Base-by-base conservation (phyloP, 2,329 filamentous ascomycete genomes). In the Hirsutella thompsonii region DNA sequence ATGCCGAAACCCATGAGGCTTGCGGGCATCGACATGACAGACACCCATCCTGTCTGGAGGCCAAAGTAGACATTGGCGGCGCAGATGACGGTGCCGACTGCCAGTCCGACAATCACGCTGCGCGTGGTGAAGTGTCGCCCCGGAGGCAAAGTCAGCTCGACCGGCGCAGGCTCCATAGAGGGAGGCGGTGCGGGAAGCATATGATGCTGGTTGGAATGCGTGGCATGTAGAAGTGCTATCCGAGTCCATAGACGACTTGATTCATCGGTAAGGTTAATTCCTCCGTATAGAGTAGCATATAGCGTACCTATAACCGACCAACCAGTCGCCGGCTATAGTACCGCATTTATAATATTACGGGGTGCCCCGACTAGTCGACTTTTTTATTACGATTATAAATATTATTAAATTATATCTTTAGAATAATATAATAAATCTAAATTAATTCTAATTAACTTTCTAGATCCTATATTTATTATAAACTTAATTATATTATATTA, bases 1-100 rank as follows among this genome's bases (percentile, higher is more conserved):
- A 94, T 83, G 10, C 88, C 90, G 57, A 95, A 96, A 2, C 92
- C 90, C 55, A 98, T 86, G 44, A 98, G 68, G 19, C 88, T 92
- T 1, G 88, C 85, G 0, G 92, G 92, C 88, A 98, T 95, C 14
- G 87, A 85, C 92, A 98, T 96, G 50, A 86, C 85, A 53, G 81
- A 76, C 35, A 76, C 68, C 69, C 69, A 74, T 47, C 69, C 68
- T 21, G 86, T 93, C 64, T 96, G 92, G 26, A 98, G 69, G n/a
- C 92, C 92, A 58, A 98, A 98, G 61, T 96, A 98, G 69, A 93
- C 95, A 58, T 98, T 98, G 40, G 86, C 93, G 59, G 94, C 94
- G 56, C 85, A 92, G 54, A 96, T 94, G 42, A 96, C 69, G 4
- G 92, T 76, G 33, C 92, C 92, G 47, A 98, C 92, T 3, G 76